Evolutionary conservation across 1,284 basidiomycete genomes (phyloP).

Genomic region (Puccinia novopanici): DNA sequence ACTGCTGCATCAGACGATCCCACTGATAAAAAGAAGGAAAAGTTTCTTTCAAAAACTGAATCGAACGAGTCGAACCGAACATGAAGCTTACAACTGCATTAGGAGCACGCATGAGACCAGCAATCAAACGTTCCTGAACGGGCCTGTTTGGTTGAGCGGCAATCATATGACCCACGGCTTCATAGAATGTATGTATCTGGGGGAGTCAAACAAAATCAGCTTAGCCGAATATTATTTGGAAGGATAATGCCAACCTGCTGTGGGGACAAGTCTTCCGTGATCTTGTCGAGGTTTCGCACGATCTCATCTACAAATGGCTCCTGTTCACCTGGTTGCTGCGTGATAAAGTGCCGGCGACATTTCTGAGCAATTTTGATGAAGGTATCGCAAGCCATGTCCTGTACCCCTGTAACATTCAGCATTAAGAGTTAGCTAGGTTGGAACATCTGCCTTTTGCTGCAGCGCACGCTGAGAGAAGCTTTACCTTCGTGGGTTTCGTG

Average conservation of each 20-base stretch:
- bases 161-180: slow-evolving; percentile 99
- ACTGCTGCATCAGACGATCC: slow-evolving; percentile 96
- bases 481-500: slow-evolving; percentile 96
- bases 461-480: neutral
- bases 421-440: neutral
- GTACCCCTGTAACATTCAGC: slow-evolving; percentile 65
- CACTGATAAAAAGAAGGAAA: slow-evolving; percentile 62
- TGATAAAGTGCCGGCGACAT: slow-evolving; percentile 95
- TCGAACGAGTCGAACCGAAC: neutral
- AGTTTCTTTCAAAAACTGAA: neutral
- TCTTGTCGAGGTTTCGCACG: slow-evolving; percentile 83
- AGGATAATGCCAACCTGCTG: slow-evolving; percentile 69
- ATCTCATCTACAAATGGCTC: slow-evolving; percentile 99
- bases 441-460: neutral
- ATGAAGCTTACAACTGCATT: slow-evolving; percentile 70
- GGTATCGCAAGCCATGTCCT: slow-evolving; percentile 99
- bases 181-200: slow-evolving; percentile 62
- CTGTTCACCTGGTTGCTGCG: slow-evolving; percentile 94
- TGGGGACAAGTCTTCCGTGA: slow-evolving; percentile 91
- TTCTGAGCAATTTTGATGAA: slow-evolving; percentile 99
- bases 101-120: slow-evolving; percentile 93
- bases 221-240: slow-evolving; percentile 43
- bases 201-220: slow-evolving; percentile 56
- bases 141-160: slow-evolving; percentile 97
- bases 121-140: slow-evolving; percentile 91